These are phyloP conservation scores for Blastomyces silverae DNA, from an alignment of 2,329 filamentous ascomycete species.

Conservation along the genomic window DNA sequence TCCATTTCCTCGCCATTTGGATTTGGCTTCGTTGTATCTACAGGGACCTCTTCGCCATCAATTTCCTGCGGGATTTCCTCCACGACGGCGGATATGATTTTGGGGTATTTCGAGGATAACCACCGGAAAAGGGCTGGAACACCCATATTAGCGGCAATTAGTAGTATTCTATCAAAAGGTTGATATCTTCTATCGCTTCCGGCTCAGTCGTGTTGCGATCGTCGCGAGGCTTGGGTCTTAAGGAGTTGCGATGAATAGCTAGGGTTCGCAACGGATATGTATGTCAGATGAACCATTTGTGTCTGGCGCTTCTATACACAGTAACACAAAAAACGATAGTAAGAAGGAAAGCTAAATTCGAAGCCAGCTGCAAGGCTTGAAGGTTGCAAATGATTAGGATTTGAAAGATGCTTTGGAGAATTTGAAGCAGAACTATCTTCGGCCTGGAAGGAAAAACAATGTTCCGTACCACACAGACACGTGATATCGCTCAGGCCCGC, in stretches of 20 bases:
- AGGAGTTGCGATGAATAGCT: constrained; percentile 8
- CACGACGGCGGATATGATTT: constrained; percentile 86
- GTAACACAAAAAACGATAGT: background rate
- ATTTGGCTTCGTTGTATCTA: constrained; percentile 77
- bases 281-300: background rate
- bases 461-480: background rate
- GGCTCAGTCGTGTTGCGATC: background rate
- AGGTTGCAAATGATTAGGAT: background rate
- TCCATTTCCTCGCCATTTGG: constrained; percentile 98
- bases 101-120: constrained; percentile 94
- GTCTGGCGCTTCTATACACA: background rate
- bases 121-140: constrained; percentile 93
- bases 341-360: constrained; percentile 1
- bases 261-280: background rate
- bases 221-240: background rate
- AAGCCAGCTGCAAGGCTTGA: constrained; percentile 3
- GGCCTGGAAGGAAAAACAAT: background rate
- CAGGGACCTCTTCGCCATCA: constrained; percentile 75
- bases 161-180: background rate
- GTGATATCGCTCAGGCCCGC: background rate
- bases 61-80: constrained; percentile 77
- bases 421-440: background rate
- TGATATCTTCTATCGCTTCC: background rate
- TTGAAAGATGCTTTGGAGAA: background rate
- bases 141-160: constrained; percentile 58